Percentiles rank a stretch among this genome's conserved stretches.
phyloP scores from a whole-genome alignment of 495 filamentous ascomycete species.

The Hypoxylon intermedium region DNA sequence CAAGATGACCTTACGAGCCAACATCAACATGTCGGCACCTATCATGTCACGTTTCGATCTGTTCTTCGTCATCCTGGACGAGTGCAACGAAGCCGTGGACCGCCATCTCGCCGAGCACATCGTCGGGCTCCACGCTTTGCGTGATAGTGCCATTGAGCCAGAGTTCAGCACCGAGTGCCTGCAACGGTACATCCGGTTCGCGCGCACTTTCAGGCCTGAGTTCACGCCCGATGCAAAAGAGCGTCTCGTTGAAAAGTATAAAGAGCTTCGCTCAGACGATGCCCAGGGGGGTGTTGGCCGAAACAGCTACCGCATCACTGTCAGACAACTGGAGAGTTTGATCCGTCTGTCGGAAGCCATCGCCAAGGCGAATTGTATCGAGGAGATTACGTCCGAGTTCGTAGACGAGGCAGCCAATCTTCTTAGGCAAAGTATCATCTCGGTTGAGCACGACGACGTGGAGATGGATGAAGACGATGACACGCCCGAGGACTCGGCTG shows the following conservation, averaged over 20 bases:
- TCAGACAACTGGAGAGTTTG: constrained; percentile 92
- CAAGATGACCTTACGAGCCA: constrained; percentile 88
- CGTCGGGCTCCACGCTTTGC: constrained; percentile 88
- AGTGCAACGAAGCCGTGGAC: constrained; percentile 91
- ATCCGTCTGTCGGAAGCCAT: constrained; percentile 95
- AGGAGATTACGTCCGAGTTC: constrained; percentile 83
- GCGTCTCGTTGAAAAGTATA: constrained; percentile 90
- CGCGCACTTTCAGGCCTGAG: constrained; percentile 90
- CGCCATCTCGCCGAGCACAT: constrained; percentile 93
- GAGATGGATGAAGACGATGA: constrained; percentile 88
- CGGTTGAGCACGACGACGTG: constrained; percentile 96
- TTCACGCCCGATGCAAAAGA: constrained; percentile 88
- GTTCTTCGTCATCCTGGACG: constrained; percentile 98
- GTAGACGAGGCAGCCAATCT: constrained; percentile 91
- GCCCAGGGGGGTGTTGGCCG: constrained; percentile 91
- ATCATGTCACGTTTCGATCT: constrained; percentile 99
- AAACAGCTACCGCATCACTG: constrained; percentile 96
- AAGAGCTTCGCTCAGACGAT: constrained; percentile 92
- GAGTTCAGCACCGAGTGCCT: constrained; percentile 97
- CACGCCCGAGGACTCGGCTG: constrained; percentile 44
- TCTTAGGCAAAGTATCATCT: constrained; percentile 91
- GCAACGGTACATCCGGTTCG: constrained; percentile 97
- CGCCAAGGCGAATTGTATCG: constrained; percentile 95
- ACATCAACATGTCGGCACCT: constrained; percentile 97
- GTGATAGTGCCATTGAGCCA: constrained; percentile 87